These are phyloP conservation scores for Psophocarpus tetragonolobus DNA, from an alignment of 306 rosid species.

Conservation along the genomic window DNA sequence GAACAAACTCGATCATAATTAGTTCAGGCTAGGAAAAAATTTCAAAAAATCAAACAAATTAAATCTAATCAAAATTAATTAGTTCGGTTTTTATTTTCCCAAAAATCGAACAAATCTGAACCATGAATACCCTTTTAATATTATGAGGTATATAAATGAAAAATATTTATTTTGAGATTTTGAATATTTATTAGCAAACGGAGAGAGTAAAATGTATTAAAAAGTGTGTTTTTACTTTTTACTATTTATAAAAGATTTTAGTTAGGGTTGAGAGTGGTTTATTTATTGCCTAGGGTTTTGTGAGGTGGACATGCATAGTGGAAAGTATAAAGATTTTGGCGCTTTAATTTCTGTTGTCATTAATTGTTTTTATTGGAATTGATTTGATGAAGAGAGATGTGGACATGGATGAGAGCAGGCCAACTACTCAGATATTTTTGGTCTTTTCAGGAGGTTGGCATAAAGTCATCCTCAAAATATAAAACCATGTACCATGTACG, in stretches of 20 bases:
- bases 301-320: slow-evolving; percentile 31
- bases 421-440: slow-evolving; percentile 25
- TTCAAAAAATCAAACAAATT: too few relatives aligned
- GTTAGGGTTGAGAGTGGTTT: not conserved
- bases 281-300: slow-evolving; percentile 35
- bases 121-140: too few relatives aligned
- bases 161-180: too few relatives aligned
- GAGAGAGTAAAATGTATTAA: too few relatives aligned
- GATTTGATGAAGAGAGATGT: slow-evolving; percentile 28
- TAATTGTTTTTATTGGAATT: not conserved
- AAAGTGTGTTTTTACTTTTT: too few relatives aligned
- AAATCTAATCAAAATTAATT: too few relatives aligned
- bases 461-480: slow-evolving; percentile 11
- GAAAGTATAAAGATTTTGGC: not conserved
- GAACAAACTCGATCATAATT: too few relatives aligned
- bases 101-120: too few relatives aligned
- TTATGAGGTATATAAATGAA: too few relatives aligned
- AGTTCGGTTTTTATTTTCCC: too few relatives aligned
- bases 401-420: slow-evolving; percentile 26
- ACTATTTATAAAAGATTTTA: not conserved
- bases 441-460: not conserved
- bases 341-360: not conserved
- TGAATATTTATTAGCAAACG: too few relatives aligned
- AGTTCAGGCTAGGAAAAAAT: too few relatives aligned
- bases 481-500: not conserved